Conservation (phyloP, 1,284 basidiomycete genomes). For the Apiotrichum gracile region DNA sequence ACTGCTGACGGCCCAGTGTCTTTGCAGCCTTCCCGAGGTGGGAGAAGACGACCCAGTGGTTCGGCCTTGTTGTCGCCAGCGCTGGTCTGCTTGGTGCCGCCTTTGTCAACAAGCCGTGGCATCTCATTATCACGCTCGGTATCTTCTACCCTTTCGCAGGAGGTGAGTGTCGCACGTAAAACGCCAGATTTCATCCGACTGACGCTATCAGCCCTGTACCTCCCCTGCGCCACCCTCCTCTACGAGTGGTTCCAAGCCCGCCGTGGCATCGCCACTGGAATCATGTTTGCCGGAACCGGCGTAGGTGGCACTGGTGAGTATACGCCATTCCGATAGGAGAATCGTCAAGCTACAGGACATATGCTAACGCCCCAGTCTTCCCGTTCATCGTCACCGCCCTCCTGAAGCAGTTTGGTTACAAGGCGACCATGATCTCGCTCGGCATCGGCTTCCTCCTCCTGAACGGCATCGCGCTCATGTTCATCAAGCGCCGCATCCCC, state of each 20-base stretch:
- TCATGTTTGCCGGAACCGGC: constrained; percentile 45
- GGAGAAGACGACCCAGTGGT: constrained; percentile 23
- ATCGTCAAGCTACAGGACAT: too few relatives aligned
- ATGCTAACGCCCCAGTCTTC: too few relatives aligned
- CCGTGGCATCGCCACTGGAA: constrained; percentile 42
- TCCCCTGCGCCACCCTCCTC: constrained; percentile 43
- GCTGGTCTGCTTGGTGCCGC: constrained; percentile 31
- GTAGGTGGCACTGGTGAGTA: constrained; percentile 40
- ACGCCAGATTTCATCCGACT: too few relatives aligned
- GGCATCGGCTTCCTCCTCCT: constrained; percentile 34
- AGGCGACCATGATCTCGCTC: constrained; percentile 39
- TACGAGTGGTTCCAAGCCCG: constrained; percentile 44
- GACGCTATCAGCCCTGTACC: constrained; percentile 28
- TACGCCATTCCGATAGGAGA: too few relatives aligned
- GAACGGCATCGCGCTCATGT: constrained; percentile 30
- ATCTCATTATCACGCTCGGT: constrained; percentile 42
- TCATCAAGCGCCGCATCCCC: constrained; percentile 42
- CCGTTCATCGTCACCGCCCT: constrained; percentile 40
- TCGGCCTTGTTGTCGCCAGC: constrained; percentile 26
- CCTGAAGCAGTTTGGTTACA: constrained; percentile 42
- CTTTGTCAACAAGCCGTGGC: constrained; percentile 42
- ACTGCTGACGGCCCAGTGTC: constrained; percentile 13
- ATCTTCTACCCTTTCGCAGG: constrained; percentile 39
- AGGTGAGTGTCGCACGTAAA: too few relatives aligned
- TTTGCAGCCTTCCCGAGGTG: constrained; percentile 31